phyloP scores from a whole-genome alignment of 2,329 filamentous ascomycete species.

The Aspergillus sp. region DNA sequence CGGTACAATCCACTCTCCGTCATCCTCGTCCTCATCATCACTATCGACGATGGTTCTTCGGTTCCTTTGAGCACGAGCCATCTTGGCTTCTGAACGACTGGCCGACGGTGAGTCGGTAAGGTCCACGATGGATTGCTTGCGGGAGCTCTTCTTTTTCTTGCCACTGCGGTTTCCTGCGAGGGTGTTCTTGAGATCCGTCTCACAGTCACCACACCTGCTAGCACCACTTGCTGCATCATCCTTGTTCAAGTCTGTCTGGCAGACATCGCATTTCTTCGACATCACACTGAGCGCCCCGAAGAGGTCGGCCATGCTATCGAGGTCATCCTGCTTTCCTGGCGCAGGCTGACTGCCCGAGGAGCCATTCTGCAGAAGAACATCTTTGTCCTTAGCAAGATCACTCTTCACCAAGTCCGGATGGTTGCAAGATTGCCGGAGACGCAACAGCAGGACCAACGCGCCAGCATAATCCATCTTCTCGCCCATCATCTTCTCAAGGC shows the following conservation, averaged over 20 bases:
- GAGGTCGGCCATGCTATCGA: constrained; percentile 82
- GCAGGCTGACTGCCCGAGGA: constrained; percentile 51
- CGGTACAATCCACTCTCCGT: constrained; percentile 77
- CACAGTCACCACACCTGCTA: constrained; percentile 71
- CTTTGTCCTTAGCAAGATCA: constrained; percentile 83
- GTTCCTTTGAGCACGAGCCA: constrained; percentile 35
- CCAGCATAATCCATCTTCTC: constrained; percentile 86
- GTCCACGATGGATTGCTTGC: constrained; percentile 34
- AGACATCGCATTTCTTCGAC: constrained; percentile 79
- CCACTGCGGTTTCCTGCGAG: constrained; percentile 35
- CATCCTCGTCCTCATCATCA: constrained; percentile 59
- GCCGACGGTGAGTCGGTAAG: constrained; percentile 26
- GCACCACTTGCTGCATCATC: constrained; percentile 55
- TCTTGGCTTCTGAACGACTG: constrained; percentile 17
- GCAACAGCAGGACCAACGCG: constrained; percentile 85
- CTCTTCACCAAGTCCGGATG: constrained; percentile 85
- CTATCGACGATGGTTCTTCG: constrained; percentile 51
- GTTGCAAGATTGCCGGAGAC: constrained; percentile 90
- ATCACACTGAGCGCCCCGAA: constrained; percentile 80
- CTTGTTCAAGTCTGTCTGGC: constrained; percentile 65
- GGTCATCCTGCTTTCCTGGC: constrained; percentile 57
- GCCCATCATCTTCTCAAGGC: constrained; percentile 84
- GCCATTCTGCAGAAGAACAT: constrained; percentile 69
- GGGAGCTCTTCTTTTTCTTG: constrained; percentile 46
- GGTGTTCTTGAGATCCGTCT: constrained; percentile 68